Base-by-base conservation (phyloP, 1,284 basidiomycete genomes). In the Salmacisia buchloeana region DNA sequence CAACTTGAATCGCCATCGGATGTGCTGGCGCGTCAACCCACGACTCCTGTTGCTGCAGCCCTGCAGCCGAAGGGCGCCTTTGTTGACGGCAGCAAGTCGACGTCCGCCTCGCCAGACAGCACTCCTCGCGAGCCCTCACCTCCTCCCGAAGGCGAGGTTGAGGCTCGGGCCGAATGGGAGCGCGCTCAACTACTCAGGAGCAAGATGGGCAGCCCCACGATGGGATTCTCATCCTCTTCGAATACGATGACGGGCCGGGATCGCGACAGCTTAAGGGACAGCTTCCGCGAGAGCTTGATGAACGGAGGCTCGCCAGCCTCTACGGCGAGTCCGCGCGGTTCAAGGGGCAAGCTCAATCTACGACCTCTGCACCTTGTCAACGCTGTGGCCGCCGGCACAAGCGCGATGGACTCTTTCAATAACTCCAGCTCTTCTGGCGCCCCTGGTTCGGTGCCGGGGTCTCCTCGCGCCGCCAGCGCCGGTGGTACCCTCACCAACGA, bases 151-250 rank as follows among this genome's bases (percentile, higher is more conserved):
- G 76, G 76, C 41, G 76, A 78, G 57, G 67, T 77, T 6, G 76
- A 78, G 52, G 76, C 76, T 21, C 64, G 72, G 31, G 74, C 76
- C 29, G 75, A 76, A 41, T 77, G 76, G 76, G 76, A 76, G 57
- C 66, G 73, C n/a, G 68, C 69, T 27, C 68, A 67, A 46, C 70
- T 71, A 67, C 70, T 54, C 3, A 27, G 49, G 21, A 60, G 36
- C 25, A 27, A 23, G 31, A 60, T 54, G 49, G 49, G 31, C 49
- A 54, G 49, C 21, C 49, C 49, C 1, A 54, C 49, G 29, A 54
- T 54, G 49, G 49, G 49, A 27, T 54, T 33, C 49, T 54, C 49
- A 70, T 9, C 49, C 49, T 13, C 27, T 54, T 31, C 49, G 15
- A 54, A 54, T 31, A 52, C 46, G 1, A 54, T 54, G 49, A 54